Evolutionary conservation across 805 yeast genomes (phyloP).

Genomic region (Hanseniaspora lachancei): DNA sequence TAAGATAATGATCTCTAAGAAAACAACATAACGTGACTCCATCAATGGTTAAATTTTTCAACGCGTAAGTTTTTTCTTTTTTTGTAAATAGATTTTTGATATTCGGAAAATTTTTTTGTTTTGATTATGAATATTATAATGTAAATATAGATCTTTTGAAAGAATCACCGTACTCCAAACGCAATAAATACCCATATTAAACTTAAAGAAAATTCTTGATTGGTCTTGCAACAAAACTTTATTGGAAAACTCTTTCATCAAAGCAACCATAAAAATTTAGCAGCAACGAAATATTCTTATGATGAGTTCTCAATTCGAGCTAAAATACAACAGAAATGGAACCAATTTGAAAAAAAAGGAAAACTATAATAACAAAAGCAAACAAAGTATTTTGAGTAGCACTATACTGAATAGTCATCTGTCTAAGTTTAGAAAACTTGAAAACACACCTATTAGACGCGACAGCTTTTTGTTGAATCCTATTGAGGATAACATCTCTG

Average conservation of each 20-base stretch:
- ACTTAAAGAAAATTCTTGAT: too few relatives aligned
- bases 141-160: background rate
- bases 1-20: background rate
- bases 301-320: constrained; percentile 4
- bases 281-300: background rate
- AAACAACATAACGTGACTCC: background rate
- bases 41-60: background rate
- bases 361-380: background rate
- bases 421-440: background rate
- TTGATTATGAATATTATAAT: background rate
- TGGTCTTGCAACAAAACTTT: too few relatives aligned
- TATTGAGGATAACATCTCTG: constrained; percentile 8
- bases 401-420: background rate
- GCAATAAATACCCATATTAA: background rate
- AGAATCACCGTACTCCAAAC: background rate
- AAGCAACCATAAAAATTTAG: background rate
- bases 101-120: background rate
- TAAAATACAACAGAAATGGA: constrained; percentile 8
- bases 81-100: background rate
- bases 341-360: background rate
- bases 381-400: background rate
- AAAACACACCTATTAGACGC: background rate
- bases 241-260: too few relatives aligned
- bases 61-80: background rate
- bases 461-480: constrained; percentile 3